These are phyloP conservation scores for Fusarium sp. DNA, from an alignment of 2,329 filamentous ascomycete species.

Conservation along the genomic window DNA sequence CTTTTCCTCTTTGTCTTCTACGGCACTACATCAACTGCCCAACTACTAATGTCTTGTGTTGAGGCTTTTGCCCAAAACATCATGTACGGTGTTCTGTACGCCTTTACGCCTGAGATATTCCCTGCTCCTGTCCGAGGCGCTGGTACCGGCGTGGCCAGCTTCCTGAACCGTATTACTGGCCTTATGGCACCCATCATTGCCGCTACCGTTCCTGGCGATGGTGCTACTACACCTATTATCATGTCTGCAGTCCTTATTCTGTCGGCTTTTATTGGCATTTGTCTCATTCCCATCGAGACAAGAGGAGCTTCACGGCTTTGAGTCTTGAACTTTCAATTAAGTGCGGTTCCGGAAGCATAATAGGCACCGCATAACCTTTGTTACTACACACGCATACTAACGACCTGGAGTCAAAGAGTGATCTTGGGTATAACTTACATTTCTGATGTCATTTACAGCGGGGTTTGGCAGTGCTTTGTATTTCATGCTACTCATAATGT, in stretches of 20 bases:
- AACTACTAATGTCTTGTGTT: slow-evolving; percentile 73
- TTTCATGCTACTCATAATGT: slow-evolving; percentile 17
- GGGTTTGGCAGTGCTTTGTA: slow-evolving; percentile 6
- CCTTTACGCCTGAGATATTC: slow-evolving; percentile 81
- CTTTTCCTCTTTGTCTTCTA: slow-evolving; percentile 73
- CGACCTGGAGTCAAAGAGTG: slow-evolving; percentile 35
- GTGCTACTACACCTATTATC: slow-evolving; percentile 66
- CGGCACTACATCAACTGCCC: slow-evolving; percentile 63
- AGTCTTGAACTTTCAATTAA: not conserved
- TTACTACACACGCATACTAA: slow-evolving; percentile 28
- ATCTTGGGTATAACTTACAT: slow-evolving; percentile 28
- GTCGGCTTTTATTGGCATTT: slow-evolving; percentile 67
- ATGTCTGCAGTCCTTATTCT: slow-evolving; percentile 66
- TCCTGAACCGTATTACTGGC: slow-evolving; percentile 74
- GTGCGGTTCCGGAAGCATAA: not conserved
- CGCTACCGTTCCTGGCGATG: slow-evolving; percentile 66
- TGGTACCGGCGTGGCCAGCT: slow-evolving; percentile 76
- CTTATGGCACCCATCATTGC: slow-evolving; percentile 76
- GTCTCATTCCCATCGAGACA: slow-evolving; percentile 71
- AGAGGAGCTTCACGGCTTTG: slow-evolving; percentile 66
- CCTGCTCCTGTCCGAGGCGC: slow-evolving; percentile 76
- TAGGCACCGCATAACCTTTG: not conserved
- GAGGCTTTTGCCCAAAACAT: slow-evolving; percentile 79
- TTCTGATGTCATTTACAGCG: slow-evolving; percentile 14
- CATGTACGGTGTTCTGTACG: slow-evolving; percentile 81